These are phyloP conservation scores for Clavispora phyllophila DNA, from an alignment of 805 yeast genomes.

Conservation along the genomic window DNA sequence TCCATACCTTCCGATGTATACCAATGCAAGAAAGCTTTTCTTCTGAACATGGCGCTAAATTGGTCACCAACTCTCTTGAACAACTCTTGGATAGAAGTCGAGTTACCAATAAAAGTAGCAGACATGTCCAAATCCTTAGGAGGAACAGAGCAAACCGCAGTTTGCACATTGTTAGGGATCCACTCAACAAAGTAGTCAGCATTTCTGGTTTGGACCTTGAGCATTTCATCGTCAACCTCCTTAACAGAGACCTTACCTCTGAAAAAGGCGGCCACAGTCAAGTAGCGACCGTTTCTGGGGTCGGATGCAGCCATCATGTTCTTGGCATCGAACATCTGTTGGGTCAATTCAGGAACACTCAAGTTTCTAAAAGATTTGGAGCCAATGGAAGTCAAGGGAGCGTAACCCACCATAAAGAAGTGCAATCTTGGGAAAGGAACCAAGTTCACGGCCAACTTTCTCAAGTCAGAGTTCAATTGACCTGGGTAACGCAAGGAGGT, in stretches of 20 bases:
- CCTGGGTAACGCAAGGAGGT: conserved; percentile 94
- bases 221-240: conserved; percentile 94
- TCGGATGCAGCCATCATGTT: conserved; percentile 96
- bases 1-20: conserved; percentile 96
- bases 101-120: conserved; percentile 90
- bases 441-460: conserved; percentile 89
- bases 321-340: conserved; percentile 86
- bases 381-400: conserved; percentile 80
- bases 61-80: conserved; percentile 87
- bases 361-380: conserved; percentile 79
- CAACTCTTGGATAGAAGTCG: conserved; percentile 87
- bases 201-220: conserved; percentile 74
- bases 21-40: conserved; percentile 96
- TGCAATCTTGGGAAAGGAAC: conserved; percentile 95
- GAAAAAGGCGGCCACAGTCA: conserved; percentile 91
- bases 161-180: conserved; percentile 94
- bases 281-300: conserved; percentile 84
- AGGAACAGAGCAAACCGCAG: conserved; percentile 88
- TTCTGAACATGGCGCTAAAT: conserved; percentile 86
- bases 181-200: conserved; percentile 85
- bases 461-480: conserved; percentile 85
- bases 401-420: conserved; percentile 93
- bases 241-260: conserved; percentile 89
- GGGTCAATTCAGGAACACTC: conserved; percentile 87
- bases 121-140: conserved; percentile 83